Evolutionary conservation across 345 rosid species (phyloP).

Genomic region (Toxicodendron radicans): DNA sequence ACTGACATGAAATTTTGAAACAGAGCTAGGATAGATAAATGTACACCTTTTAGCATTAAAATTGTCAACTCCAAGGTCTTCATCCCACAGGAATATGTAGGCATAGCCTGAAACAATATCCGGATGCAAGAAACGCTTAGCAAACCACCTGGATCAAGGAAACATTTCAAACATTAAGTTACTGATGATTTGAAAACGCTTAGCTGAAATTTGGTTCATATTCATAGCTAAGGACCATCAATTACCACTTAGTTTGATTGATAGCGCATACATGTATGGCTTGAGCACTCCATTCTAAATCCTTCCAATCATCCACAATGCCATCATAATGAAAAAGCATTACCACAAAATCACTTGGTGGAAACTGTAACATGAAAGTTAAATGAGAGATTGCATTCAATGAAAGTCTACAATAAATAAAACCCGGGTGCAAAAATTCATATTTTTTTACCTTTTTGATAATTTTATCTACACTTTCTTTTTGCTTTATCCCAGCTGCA

Average conservation of each 20-base stretch:
- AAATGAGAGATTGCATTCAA: slow-evolving; percentile 10
- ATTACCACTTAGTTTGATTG: slow-evolving; percentile 82
- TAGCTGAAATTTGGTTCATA: too few relatives aligned
- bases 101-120: slow-evolving; percentile 52
- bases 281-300: slow-evolving; percentile 59
- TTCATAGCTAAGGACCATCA: too few relatives aligned
- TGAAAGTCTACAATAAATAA: neutral
- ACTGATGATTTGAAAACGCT: neutral
- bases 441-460: slow-evolving; percentile 53
- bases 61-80: slow-evolving; percentile 54
- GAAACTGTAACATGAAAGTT: slow-evolving; percentile 45
- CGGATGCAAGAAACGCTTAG: slow-evolving; percentile 74
- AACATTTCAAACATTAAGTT: neutral
- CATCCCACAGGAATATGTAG: slow-evolving; percentile 69
- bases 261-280: slow-evolving; percentile 68
- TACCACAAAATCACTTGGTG: slow-evolving; percentile 50
- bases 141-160: slow-evolving; percentile 72
- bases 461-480: slow-evolving; percentile 63
- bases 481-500: slow-evolving; percentile 72
- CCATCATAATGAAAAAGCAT: slow-evolving; percentile 90
- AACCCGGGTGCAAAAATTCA: neutral
- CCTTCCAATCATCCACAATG: slow-evolving; percentile 64
- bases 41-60: slow-evolving; percentile 49
- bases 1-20: neutral
- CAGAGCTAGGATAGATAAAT: neutral